These are phyloP conservation scores for Isatis lusitanica DNA, from an alignment of 441 rosid species.

Conservation along the genomic window DNA sequence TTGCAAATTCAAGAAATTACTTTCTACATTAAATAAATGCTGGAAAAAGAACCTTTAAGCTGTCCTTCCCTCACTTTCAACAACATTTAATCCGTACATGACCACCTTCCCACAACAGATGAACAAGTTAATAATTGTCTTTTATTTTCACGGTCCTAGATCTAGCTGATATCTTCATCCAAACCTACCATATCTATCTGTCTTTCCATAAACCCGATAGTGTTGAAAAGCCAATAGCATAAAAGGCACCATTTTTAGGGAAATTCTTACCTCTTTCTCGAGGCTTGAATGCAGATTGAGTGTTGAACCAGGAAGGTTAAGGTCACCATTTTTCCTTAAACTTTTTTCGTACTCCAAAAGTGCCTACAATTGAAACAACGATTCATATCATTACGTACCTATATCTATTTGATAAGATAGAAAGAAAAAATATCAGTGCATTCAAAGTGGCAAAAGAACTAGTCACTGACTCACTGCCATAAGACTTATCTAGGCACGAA, in stretches of 20 bases:
- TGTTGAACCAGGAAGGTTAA: constrained; percentile 59
- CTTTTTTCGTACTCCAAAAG: constrained; percentile 79
- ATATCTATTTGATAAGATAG: constrained; percentile 7
- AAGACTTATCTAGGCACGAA: background rate
- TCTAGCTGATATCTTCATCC: constrained; percentile 10
- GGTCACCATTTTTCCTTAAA: constrained; percentile 62
- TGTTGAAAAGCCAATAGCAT: constrained; percentile 14
- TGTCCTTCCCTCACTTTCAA: background rate
- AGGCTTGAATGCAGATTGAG: constrained; percentile 44
- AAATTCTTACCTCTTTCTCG: constrained; percentile 62
- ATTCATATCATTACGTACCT: constrained; percentile 2
- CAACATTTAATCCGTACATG: constrained; percentile 3
- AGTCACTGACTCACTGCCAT: background rate
- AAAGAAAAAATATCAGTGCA: background rate
- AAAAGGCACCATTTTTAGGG: background rate
- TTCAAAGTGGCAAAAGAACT: constrained; percentile 10
- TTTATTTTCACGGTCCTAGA: background rate
- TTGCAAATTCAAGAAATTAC: background rate
- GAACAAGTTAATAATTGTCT: constrained; percentile 9
- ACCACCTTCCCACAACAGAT: background rate
- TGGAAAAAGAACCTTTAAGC: constrained; percentile 1
- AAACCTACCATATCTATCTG: background rate
- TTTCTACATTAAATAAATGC: background rate
- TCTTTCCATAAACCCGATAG: constrained; percentile 5
- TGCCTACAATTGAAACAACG: constrained; percentile 51